Base-by-base conservation (phyloP, 495 filamentous ascomycete species). In the Paragyromitra xinjiangensis region DNA sequence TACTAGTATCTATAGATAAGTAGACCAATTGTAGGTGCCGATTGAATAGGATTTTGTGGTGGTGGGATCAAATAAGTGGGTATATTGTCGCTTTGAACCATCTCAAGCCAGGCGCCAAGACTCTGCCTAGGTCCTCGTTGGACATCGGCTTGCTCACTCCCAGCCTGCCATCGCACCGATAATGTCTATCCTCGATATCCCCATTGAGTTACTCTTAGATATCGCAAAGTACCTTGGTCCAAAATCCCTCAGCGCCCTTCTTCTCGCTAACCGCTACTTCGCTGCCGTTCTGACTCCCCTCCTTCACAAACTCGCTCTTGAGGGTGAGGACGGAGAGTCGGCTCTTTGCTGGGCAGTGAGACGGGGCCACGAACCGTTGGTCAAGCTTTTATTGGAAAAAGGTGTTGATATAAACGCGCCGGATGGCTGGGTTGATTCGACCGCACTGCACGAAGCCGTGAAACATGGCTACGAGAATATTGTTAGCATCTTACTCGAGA, bases 271-370 rank as follows among this genome's bases (percentile, higher is more conserved):
- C 8, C 50, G 45, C 22, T 45, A 55, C 42, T 22, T 71, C 9
- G 37, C n/a, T 40, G 6, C 8, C 9, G 39, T 76, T 26, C 55
- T 59, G 26, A 59, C 59, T 44, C 42, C 39, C 12, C 26, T 44
- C 6, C 66, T 71, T 19, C 37, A 73, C 56, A 62, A 29, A 3
- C 29, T 39, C 26, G 73, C 50, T 26, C 34, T 19, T 12, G 22
- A 62, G 26, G 44, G 59, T 24, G 37, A 59, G 22, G 12, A 55
- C 6, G 24, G 64, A 26, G 24, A 22, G 34, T 56, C 55, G 16
- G 68, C 69, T 40, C 59, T 73, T 48, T 50, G 63, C 44, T 72
- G 34, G 59, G 59, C 69, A 2, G 59, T 59, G 3, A 26, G 64
- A 34, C 22, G 40, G 16, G 44, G 42, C 11, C 22, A 68, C 24